Percentiles rank a stretch among this genome's conserved stretches.
Conservation (phyloP, 441 rosid species). For the Melastoma candidum region DNA sequence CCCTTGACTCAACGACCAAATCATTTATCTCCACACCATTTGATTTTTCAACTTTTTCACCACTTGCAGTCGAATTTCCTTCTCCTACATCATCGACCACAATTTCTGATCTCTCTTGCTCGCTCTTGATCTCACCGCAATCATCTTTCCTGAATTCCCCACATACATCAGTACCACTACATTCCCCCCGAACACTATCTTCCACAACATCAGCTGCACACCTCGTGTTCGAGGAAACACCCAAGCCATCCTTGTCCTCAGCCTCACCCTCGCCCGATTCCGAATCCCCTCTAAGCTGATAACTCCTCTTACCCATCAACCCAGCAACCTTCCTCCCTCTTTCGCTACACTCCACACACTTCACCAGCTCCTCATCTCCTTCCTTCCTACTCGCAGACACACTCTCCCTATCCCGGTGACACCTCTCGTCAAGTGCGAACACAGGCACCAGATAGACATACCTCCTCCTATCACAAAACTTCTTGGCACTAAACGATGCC, state of each 20-base stretch:
- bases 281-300: conserved; percentile 18
- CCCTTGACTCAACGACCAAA: conserved; percentile 6
- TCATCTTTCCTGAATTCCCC: too few relatives aligned
- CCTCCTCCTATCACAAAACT: conserved; percentile 86
- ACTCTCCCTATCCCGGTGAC: conserved; percentile 75
- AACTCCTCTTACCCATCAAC: conserved; percentile 59
- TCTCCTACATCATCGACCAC: conserved; percentile 16
- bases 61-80: conserved; percentile 12
- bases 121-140: too few relatives aligned
- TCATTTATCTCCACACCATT: conserved; percentile 7
- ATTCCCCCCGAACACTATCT: conserved; percentile 22
- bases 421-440: conserved; percentile 63
- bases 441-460: conserved; percentile 85
- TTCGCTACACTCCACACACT: conserved; percentile 73
- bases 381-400: conserved; percentile 70
- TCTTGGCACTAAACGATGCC: conserved; percentile 67
- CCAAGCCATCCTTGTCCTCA: conserved; percentile 2
- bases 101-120: neutral
- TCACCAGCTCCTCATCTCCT: conserved; percentile 45
- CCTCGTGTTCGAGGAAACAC: neutral
- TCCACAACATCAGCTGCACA: conserved; percentile 1
- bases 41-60: neutral
- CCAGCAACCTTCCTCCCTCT: conserved; percentile 74
- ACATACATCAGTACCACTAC: conserved; percentile 20
- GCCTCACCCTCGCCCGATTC: neutral